A percentile compares a stretch with the other conserved stretches of the same genome.
Conservation (phyloP, 2,329 filamentous ascomycete genomes). For the Penicillium nordicum region DNA sequence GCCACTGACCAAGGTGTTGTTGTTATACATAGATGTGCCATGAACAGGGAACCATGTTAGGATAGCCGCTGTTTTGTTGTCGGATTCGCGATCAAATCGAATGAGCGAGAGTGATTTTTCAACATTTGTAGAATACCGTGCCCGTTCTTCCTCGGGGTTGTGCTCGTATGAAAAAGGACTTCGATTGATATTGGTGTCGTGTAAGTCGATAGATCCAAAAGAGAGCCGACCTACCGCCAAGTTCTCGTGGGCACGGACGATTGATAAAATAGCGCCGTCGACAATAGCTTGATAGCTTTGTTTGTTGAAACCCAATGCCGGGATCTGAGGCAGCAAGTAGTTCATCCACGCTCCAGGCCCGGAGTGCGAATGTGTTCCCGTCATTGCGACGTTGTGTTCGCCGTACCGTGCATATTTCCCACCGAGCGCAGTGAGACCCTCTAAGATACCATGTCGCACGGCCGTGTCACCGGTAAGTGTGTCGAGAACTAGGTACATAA, state of each 20-base stretch:
- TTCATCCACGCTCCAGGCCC: conserved; percentile 93
- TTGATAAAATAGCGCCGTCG: conserved; percentile 76
- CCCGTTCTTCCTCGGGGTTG: conserved; percentile 74
- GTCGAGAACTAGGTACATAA: conserved; percentile 85
- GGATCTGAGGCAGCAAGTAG: conserved; percentile 88
- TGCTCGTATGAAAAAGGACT: conserved; percentile 84
- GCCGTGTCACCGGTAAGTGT: conserved; percentile 86
- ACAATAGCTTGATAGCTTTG: conserved; percentile 89
- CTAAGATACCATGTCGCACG: conserved; percentile 78
- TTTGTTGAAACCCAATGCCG: conserved; percentile 77
- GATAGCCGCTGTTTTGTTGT: conserved; percentile 73
- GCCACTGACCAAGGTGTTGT: conserved; percentile 87
- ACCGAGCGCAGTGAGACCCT: conserved; percentile 67
- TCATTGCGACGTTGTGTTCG: conserved; percentile 79
- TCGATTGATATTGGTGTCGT: conserved; percentile 80
- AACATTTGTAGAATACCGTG: conserved; percentile 60
- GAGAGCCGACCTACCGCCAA: conserved; percentile 68
- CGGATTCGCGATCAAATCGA: conserved; percentile 69
- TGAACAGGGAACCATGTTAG: conserved; percentile 92
- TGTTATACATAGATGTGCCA: conserved; percentile 84
- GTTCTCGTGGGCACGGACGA: conserved; percentile 73
- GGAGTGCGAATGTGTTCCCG: conserved; percentile 88
- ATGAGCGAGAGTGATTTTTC: conserved; percentile 80
- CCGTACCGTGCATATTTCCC: conserved; percentile 70
- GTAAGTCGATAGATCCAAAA: conserved; percentile 65